Conservation (phyloP, 2,329 filamentous ascomycete genomes). For the Emericellopsis atlantica region DNA sequence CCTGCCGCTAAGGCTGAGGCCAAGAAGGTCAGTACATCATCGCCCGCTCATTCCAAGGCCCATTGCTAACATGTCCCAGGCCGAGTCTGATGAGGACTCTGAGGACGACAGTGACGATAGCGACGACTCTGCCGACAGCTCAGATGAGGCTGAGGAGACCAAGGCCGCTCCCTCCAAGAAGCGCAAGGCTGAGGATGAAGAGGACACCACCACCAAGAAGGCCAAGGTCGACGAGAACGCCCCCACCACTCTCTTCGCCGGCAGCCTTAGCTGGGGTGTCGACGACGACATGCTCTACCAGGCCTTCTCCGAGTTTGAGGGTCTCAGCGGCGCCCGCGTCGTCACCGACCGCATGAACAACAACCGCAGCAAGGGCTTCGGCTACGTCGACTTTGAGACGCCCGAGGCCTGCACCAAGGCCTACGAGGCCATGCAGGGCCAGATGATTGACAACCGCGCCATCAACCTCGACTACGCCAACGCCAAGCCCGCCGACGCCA, state of each 20-base stretch:
- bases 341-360: constrained; percentile 64
- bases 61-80: neutral
- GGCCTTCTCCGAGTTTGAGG: constrained; percentile 71
- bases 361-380: constrained; percentile 82
- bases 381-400: constrained; percentile 77
- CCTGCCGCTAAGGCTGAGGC: constrained; percentile 8
- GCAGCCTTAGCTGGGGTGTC: constrained; percentile 82
- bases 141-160: constrained; percentile 19
- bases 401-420: constrained; percentile 58
- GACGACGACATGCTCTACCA: constrained; percentile 71
- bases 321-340: constrained; percentile 61
- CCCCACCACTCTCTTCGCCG: constrained; percentile 64
- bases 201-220: constrained; percentile 49
- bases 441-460: constrained; percentile 60
- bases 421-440: constrained; percentile 60
- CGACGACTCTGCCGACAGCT: constrained; percentile 12
- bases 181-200: constrained; percentile 34
- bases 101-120: constrained; percentile 18
- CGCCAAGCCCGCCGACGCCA: constrained; percentile 44
- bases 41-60: neutral
- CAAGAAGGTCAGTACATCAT: neutral
- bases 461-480: constrained; percentile 73
- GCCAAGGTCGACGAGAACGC: constrained; percentile 42
- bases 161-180: constrained; percentile 28
- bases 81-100: constrained; percentile 13